Base-by-base conservation (phyloP, 2,329 filamentous ascomycete genomes). In the Fusarium paranaense region DNA sequence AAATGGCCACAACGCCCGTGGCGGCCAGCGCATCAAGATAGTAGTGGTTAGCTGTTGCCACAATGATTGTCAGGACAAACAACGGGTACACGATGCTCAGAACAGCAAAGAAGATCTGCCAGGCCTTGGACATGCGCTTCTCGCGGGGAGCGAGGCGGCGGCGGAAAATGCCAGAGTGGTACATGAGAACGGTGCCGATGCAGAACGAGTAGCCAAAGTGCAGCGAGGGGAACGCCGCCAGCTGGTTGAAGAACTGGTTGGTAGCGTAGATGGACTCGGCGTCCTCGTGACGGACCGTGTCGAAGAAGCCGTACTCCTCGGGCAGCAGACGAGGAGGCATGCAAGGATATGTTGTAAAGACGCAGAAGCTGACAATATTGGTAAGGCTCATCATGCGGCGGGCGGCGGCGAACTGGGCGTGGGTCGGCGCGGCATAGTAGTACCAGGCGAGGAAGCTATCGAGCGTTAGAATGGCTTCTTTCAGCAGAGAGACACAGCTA, bases 1-100 rank as follows among this genome's bases (percentile, higher is more conserved):
- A 90, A 11, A 92, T 72, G 0, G 85, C 84, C 56, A 91, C 92
- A 4, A 93, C 90, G 20, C 88, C 75, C 1, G 88, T 86, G 0
- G 91, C 91, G 2, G 90, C 91, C 22, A 92, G 85, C 0, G 92
- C 91, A 80, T 94, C 92, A 6, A 93, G 85, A 56, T 92, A 87
- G 79, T 93, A 87, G 75, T 87, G 90, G 75, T 92, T 92, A 37
- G 89, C 90, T 0, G 90, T 91, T 18, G 89, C 87, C 32, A 92
- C 86, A 68, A 92, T 91, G 33, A 87, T 87, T 0, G 86, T 83
- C 58, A 91, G 77, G 61, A 90, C 88, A 76, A 88, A 85, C 6
- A 80, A 74, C 2, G 89, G 89, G 75, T 90, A 90, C 56, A 83
- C 81, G 20, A 90, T 67, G 33, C 88, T 88, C 18, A 88, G 58